A percentile compares a stretch with the other conserved stretches of the same genome.
phyloP scores from a whole-genome alignment of 2,329 filamentous ascomycete species.

The Davidsoniella neocaledoniae region DNA sequence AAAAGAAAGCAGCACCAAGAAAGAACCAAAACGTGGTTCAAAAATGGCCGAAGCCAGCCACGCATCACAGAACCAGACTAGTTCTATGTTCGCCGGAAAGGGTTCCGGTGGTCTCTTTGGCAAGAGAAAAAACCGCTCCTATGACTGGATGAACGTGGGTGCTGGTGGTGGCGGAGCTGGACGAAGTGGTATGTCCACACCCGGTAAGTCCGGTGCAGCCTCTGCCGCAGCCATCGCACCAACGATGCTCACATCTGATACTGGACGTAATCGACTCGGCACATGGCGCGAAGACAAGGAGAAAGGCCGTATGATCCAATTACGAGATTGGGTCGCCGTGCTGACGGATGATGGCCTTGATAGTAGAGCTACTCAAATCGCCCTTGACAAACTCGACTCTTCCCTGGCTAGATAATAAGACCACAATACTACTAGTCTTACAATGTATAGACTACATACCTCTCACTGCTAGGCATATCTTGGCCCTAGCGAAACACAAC shows the following conservation, averaged over 20 bases:
- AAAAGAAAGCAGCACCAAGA: conserved; percentile 61
- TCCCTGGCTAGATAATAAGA: conserved; percentile 25
- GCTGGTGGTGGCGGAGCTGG: conserved; percentile 23
- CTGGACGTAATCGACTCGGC: conserved; percentile 45
- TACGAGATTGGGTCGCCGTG: conserved; percentile 65
- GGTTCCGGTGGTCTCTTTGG: conserved; percentile 43
- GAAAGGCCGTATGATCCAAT: conserved; percentile 62
- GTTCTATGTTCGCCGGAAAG: conserved; percentile 51
- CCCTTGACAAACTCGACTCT: conserved; percentile 35
- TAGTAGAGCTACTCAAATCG: conserved; percentile 41
- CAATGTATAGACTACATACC: too few relatives aligned
- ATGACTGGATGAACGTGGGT: conserved; percentile 53
- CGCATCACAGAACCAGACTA: conserved; percentile 68
- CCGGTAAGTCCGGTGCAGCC: conserved; percentile 22
- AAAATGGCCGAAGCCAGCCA: conserved; percentile 66
- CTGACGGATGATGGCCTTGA: conserved; percentile 65
- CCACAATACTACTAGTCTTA: neutral
- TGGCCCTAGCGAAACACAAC: too few relatives aligned
- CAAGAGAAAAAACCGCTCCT: conserved; percentile 48
- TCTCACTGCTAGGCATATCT: too few relatives aligned
- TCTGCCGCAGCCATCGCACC: conserved; percentile 17
- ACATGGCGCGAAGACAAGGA: conserved; percentile 62
- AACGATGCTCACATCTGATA: conserved; percentile 35
- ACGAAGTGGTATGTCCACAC: conserved; percentile 34
- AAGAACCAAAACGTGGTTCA: conserved; percentile 67